Conservation (phyloP, 192 early-diverging fungal genomes). For the Coemansia sp. region DNA sequence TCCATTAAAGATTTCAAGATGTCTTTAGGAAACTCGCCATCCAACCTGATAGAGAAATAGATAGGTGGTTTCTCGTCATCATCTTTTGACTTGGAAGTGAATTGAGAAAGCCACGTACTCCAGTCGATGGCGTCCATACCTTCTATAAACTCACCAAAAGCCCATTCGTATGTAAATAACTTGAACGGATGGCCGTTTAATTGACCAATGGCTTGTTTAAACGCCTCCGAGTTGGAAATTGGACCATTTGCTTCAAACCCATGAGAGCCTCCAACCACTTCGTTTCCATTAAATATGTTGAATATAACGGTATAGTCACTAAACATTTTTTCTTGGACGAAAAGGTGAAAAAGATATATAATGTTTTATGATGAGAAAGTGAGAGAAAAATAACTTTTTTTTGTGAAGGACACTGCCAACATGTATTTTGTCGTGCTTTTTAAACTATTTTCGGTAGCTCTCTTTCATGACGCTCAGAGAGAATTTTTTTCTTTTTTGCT, state of each 20-base stretch:
- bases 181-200: neutral
- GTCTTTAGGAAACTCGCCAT: neutral
- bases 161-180: too few species aligned
- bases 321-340: neutral
- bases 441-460: neutral
- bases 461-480: neutral
- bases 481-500: neutral
- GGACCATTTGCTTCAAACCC: neutral
- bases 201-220: neutral
- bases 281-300: neutral
- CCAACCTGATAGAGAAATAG: neutral
- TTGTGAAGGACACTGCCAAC: neutral
- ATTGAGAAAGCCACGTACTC: too few species aligned
- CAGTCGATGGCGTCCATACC: too few species aligned
- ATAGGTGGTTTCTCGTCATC: neutral
- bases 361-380: too few species aligned
- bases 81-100: too few species aligned
- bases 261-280: neutral
- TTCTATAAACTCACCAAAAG: too few species aligned
- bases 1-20: too few species aligned
- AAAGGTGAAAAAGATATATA: neutral
- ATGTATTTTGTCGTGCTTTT: neutral
- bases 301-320: neutral
- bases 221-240: neutral
- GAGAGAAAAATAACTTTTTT: neutral